Conservation (phyloP, 805 yeast genomes). For the Monosporozyma servazzii region DNA sequence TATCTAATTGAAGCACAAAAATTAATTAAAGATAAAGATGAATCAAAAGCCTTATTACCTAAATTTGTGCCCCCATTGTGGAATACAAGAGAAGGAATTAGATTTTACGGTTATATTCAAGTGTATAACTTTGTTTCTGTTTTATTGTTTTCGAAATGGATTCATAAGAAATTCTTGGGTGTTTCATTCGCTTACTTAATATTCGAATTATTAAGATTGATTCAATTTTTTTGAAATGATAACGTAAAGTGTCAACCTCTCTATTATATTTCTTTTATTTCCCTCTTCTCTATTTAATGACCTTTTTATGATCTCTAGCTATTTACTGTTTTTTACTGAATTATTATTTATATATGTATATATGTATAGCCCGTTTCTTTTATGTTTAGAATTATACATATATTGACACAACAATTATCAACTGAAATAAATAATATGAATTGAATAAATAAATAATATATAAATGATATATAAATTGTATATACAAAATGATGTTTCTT, state of each 20-base stretch:
- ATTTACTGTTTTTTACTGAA: not conserved
- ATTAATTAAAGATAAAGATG: constrained; percentile 1
- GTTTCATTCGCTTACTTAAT: constrained; percentile 18
- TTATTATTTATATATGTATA: not conserved
- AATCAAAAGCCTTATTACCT: not conserved
- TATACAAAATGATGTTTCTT: not conserved
- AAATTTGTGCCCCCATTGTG: constrained; percentile 12
- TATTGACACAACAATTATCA: not conserved
- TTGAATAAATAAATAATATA: not conserved
- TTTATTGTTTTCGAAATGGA: constrained; percentile 19
- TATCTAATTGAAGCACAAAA: constrained; percentile 4
- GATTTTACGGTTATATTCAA: constrained; percentile 16
- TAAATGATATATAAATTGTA: not conserved
- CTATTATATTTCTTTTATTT: not conserved
- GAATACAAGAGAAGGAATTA: constrained; percentile 17
- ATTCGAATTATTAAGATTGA: constrained; percentile 10
- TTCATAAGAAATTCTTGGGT: constrained; percentile 17
- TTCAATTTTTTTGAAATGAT: constrained; percentile 6
- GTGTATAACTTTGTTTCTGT: constrained; percentile 15
- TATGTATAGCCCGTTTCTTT: not conserved
- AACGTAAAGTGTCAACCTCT: not conserved
- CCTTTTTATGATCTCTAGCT: not conserved
- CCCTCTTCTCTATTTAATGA: not conserved
- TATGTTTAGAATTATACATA: not conserved
- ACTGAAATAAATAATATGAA: not conserved